phyloP scores from a whole-genome alignment of 1,284 basidiomycete genomes.

The Peniophora sp. region DNA sequence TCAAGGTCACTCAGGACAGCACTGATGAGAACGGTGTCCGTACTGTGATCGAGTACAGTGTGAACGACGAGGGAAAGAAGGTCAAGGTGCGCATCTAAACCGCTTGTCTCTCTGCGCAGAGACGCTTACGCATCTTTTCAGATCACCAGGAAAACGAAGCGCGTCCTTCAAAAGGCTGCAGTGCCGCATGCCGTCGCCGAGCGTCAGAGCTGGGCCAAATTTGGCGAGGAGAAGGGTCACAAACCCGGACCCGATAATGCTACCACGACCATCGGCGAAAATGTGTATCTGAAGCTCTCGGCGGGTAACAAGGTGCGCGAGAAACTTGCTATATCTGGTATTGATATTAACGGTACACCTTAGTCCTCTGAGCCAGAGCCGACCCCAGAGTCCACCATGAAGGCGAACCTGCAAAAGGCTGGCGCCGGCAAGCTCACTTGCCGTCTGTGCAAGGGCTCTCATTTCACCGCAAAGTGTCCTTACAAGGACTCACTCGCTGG shows the following conservation, averaged over 20 bases:
- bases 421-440: slow-evolving; percentile 89
- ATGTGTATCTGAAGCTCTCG: slow-evolving; percentile 77
- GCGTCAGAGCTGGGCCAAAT: slow-evolving; percentile 91
- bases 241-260: slow-evolving; percentile 86
- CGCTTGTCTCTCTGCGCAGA: not conserved
- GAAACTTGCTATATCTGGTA: no score
- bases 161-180: slow-evolving; percentile 85
- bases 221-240: slow-evolving; percentile 88
- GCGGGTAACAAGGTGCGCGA: slow-evolving; percentile 75
- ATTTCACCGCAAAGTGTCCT: slow-evolving; percentile 98
- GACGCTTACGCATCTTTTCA: slow-evolving; percentile 20
- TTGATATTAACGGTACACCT: not conserved
- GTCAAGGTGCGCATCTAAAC: slow-evolving; percentile 64
- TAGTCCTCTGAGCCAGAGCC: slow-evolving; percentile 59
- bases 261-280: slow-evolving; percentile 95
- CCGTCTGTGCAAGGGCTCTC: slow-evolving; percentile 93
- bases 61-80: slow-evolving; percentile 92
- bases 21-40: slow-evolving; percentile 88
- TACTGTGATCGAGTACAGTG: slow-evolving; percentile 75
- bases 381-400: slow-evolving; percentile 65
- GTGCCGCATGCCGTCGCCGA: slow-evolving; percentile 94
- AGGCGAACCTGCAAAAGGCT: slow-evolving; percentile 57
- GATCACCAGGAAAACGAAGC: slow-evolving; percentile 84
- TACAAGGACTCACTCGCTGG: slow-evolving; percentile 92
- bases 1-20: slow-evolving; percentile 46